phyloP scores from a whole-genome alignment of 1,284 basidiomycete species.

The Uromyces viciae-fabae region DNA sequence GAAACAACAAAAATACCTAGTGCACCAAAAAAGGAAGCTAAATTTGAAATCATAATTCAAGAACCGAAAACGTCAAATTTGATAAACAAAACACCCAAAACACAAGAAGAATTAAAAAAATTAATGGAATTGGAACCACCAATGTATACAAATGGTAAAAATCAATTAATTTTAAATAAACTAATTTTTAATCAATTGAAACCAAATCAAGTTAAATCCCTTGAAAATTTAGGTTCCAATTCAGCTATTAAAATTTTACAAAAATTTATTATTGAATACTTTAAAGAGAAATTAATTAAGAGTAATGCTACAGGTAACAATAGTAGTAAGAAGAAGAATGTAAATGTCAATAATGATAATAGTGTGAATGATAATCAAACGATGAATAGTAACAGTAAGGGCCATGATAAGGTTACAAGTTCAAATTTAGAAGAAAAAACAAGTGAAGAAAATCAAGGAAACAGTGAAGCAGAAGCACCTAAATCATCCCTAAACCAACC shows the following conservation, averaged over 20 bases:
- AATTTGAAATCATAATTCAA: slow-evolving; percentile 21
- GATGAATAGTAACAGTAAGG: too few species aligned
- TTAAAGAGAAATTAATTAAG: slow-evolving; percentile 22
- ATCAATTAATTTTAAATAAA: slow-evolving; percentile 21
- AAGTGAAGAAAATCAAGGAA: too few species aligned
- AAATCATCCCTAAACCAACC: too few species aligned
- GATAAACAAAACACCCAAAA: background rate
- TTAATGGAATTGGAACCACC: slow-evolving; percentile 26
- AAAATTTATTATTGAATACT: slow-evolving; percentile 33
- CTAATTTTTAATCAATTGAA: slow-evolving; percentile 18
- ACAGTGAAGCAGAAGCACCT: too few species aligned
- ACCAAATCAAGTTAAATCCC: background rate
- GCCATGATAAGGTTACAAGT: too few species aligned
- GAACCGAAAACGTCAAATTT: background rate
- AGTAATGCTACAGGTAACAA: background rate
- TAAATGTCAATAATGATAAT: too few species aligned
- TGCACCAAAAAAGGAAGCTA: background rate
- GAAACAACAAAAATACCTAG: background rate
- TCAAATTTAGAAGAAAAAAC: too few species aligned
- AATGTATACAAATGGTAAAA: slow-evolving; percentile 2
- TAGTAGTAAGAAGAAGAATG: background rate
- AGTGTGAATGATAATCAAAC: too few species aligned
- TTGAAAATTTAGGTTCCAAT: slow-evolving; percentile 21
- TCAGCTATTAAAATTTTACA: slow-evolving; percentile 38
- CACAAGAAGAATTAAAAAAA: slow-evolving; percentile 4